These are phyloP conservation scores for Hevea brasiliensis DNA, from an alignment of 345 rosid species.

Conservation along the genomic window DNA sequence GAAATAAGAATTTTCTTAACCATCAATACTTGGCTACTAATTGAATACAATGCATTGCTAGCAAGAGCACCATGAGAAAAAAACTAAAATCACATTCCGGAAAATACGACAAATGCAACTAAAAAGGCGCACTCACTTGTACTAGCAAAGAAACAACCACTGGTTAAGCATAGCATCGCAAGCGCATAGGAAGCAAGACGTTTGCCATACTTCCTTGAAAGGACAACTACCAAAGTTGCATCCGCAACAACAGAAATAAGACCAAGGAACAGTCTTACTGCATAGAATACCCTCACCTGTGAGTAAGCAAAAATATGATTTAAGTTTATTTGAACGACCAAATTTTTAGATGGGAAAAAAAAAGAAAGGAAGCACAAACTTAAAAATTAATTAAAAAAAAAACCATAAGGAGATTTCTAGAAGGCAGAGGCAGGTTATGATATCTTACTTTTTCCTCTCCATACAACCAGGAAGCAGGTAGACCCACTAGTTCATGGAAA, in stretches of 20 bases:
- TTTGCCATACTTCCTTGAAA: slow-evolving; percentile 87
- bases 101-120: slow-evolving; percentile 2
- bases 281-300: slow-evolving; percentile 91
- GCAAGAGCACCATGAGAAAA: neutral
- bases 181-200: slow-evolving; percentile 87
- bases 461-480: slow-evolving; percentile 81
- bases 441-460: slow-evolving; percentile 71
- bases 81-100: neutral
- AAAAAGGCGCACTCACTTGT: slow-evolving; percentile 64
- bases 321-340: neutral
- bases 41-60: neutral
- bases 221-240: slow-evolving; percentile 79
- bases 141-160: slow-evolving; percentile 98
- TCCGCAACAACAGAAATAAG: slow-evolving; percentile 75
- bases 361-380: too few species aligned
- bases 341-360: neutral
- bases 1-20: neutral
- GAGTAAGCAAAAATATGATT: slow-evolving; percentile 10
- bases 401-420: neutral
- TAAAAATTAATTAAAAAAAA: too few species aligned
- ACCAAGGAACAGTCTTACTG: slow-evolving; percentile 90
- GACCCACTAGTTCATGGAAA: slow-evolving; percentile 77
- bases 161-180: slow-evolving; percentile 95
- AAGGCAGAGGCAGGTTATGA: neutral
- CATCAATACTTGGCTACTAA: neutral